Base-by-base conservation (phyloP, 2,329 filamentous ascomycete genomes). In the Aspergillus quadrilineatus region DNA sequence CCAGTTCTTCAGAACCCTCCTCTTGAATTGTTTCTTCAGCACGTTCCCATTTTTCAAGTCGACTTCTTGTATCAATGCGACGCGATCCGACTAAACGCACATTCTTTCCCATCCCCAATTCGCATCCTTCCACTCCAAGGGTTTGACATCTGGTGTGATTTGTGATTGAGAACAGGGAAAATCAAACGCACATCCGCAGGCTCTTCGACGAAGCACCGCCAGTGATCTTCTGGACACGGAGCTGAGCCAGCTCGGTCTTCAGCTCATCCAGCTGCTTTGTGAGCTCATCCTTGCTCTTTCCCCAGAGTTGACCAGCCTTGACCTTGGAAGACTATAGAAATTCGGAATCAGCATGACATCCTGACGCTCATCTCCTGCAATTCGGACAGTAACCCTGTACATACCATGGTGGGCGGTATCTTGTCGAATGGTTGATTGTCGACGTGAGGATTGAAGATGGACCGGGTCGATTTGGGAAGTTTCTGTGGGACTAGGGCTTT, bases 271-370 rank as follows among this genome's bases (percentile, higher is more conserved):
- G 88, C 81, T 96, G 92, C 86, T 94, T 96, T 77, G 86, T 86
- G 80, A 99, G 86, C 75, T 99, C 95, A 77, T 96, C 91, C 89
- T 97, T 97, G 89, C 86, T 92, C 91, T 99, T 99, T 84, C 86
- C 87, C 94, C 94, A 97, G 81, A 99, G 91, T 83, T 90, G 86
- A 82, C 86, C 86, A 80, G 93, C 88, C 89, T 97, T 97, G 82
- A 99, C 91, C 86, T 87, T 86, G 71, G 79, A 80, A 78, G 85
- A 86, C 82, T 85, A 70, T 50, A 66, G 54, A 60, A 60, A 56
- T 62, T 55, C 10, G 57, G 53, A 61, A 61, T 69, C 63, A 69
- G 66, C 58, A 61, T 58, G 47, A 50, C 15, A 15, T 17, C 17
- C 37, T 44, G 36, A 34, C 30, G 15, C 8, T 14, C n/a, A n/a